Evolutionary conservation across 2,329 filamentous ascomycete genomes (phyloP).

Genomic region (Cladophialophora chaetospira): DNA sequence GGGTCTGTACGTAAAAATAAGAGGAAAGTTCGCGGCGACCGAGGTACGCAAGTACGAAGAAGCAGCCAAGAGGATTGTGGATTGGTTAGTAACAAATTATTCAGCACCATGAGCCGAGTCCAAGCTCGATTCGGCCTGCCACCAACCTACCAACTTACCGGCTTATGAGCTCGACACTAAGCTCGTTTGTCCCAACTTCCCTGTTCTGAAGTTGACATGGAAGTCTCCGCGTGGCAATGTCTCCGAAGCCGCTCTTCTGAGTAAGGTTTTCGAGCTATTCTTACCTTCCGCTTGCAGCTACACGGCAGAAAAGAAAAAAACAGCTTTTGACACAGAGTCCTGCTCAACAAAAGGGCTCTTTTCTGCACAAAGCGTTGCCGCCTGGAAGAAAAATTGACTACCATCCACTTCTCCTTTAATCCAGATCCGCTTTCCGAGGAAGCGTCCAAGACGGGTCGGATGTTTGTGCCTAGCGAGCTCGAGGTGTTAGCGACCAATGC

Average conservation of each 20-base stretch:
- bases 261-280: constrained; percentile 7
- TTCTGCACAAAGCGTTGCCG: neutral
- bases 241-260: constrained; percentile 3
- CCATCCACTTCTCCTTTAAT: neutral
- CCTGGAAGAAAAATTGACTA: neutral
- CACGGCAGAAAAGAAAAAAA: neutral
- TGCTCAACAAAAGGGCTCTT: constrained; percentile 1
- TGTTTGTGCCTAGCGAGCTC: neutral
- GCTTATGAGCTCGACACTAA: constrained; percentile 11
- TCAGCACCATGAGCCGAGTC: constrained; percentile 15
- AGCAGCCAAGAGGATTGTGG: constrained; percentile 7
- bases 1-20: constrained; percentile 12
- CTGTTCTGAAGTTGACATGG: neutral
- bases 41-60: neutral
- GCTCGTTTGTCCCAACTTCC: constrained; percentile 1
- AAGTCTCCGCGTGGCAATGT: constrained; percentile 5
- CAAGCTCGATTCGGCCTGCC: constrained; percentile 2
- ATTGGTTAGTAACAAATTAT: constrained; percentile 25
- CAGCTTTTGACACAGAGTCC: constrained; percentile 2
- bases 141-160: constrained; percentile 4
- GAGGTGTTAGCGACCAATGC: constrained; percentile 25
- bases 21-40: neutral
- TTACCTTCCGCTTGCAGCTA: neutral
- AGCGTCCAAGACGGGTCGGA: constrained; percentile 9
- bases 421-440: neutral